Evolutionary conservation across 163 green algal genomes (phyloP), one percentile per base, ranked within the genome.

Genomic region (Chlorella variabilis): DNA sequence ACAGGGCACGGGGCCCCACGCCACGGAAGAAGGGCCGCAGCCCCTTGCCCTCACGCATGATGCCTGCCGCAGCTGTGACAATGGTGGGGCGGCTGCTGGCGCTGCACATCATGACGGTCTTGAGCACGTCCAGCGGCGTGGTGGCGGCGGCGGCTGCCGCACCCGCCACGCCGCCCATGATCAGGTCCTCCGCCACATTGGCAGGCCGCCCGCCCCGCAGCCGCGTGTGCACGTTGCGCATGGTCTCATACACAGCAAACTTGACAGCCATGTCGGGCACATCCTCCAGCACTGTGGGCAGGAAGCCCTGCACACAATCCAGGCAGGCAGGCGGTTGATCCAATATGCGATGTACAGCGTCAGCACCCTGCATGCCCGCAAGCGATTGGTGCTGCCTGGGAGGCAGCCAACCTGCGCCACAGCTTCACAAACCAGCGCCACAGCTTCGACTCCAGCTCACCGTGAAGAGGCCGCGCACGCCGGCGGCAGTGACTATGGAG

Each of bases 201-300:
- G 92, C 87, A 6, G 84, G 54, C 25, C 89, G 83, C 21, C 84
- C 85, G 33, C 49, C 56, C 31, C 83, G n/a, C 11, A 94, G 56
- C 20, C 61, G 75, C 13, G 3, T 59, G 87, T 98, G 93, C 84
- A 97, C 49, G 59, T 89, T 84, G 33, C 95, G 89, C 90, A 98
- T 80, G 21, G 90, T 91, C 85, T 99, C 96, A 80, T 99, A 99
- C 23, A 90, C 92, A 25, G 96, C 96, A 91, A 99, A 99, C 91
- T 99, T 99, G 87, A 98, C 93, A n/a, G 96, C 96, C 95, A 98
- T 99, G 89, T 99, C 96, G 1, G 96, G 96, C 5, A 98, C 92
- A 83, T 99, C 96, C 88, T 99, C 96, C 76, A 99, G 88, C 75
- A 99, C 76, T 0, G 95, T 98, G 38, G 96, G 96, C 42, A 97